Conservation (phyloP, 306 rosid species). For the Cucumis hystrix region DNA sequence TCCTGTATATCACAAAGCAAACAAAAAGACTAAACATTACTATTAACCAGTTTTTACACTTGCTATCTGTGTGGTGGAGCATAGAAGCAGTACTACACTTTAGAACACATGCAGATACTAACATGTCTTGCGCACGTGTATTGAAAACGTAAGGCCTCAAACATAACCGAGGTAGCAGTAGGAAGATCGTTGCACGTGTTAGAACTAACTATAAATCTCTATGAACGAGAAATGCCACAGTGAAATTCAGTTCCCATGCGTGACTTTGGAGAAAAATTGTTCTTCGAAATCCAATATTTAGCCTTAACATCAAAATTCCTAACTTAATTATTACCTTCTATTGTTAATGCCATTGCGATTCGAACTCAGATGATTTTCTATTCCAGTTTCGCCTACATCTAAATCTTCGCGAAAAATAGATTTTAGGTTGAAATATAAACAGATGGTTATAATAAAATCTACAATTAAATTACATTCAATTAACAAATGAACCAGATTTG, state of each 20-base stretch:
- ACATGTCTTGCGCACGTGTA: neutral
- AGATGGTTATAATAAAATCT: neutral
- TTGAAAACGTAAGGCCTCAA: neutral
- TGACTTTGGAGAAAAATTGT: neutral
- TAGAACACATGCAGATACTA: neutral
- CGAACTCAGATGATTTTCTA: neutral
- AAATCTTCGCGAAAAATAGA: neutral
- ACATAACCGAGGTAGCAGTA: neutral
- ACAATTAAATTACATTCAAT: neutral
- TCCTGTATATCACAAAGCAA: slow-evolving; percentile 17
- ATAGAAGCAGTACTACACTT: neutral
- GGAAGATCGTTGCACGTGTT: neutral
- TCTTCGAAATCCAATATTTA: slow-evolving; percentile 1
- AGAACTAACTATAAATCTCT: neutral
- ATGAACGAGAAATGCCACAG: neutral
- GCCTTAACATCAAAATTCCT: neutral
- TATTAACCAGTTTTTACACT: neutral
- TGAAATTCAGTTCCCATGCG: neutral
- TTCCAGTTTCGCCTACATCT: neutral
- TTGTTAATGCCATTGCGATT: neutral
- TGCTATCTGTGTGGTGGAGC: neutral
- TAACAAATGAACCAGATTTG: neutral
- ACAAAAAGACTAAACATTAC: slow-evolving; percentile 3
- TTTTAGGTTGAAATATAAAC: neutral
- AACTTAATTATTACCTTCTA: neutral